These are phyloP conservation scores for Avicennia marina DNA, from an alignment of 257 asterid species.

Conservation along the genomic window DNA sequence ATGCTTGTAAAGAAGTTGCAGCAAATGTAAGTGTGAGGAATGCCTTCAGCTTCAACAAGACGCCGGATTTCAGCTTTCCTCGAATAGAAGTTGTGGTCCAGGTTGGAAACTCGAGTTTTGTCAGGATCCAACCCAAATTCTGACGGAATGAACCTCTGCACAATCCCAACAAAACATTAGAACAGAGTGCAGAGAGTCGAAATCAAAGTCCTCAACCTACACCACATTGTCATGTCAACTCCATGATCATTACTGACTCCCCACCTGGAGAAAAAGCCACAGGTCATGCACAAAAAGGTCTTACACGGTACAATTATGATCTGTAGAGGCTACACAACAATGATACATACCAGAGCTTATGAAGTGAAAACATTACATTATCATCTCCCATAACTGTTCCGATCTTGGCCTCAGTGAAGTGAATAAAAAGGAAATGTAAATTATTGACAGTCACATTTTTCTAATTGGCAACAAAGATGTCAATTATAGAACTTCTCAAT, in stretches of 20 bases:
- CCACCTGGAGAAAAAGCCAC: too few species aligned
- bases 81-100: constrained; percentile 68
- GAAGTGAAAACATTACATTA: too few species aligned
- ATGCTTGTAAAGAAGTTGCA: constrained; percentile 79
- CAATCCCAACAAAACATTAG: constrained; percentile 17
- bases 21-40: constrained; percentile 75
- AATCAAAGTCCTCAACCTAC: neutral
- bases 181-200: neutral
- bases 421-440: too few species aligned
- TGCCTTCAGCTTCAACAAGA: constrained; percentile 64
- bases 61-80: constrained; percentile 79
- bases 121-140: constrained; percentile 90
- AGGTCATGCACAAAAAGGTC: too few species aligned
- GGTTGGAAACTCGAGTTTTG: constrained; percentile 48
- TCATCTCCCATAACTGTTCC: too few species aligned
- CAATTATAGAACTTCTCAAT: too few species aligned
- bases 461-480: too few species aligned
- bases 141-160: constrained; percentile 88
- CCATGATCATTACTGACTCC: neutral
- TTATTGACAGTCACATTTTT: too few species aligned
- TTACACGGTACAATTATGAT: too few species aligned
- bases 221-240: neutral
- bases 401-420: too few species aligned
- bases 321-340: too few species aligned
- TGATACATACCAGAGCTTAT: too few species aligned